phyloP scores from a whole-genome alignment of 495 filamentous ascomycete genomes.

The Letharia columbiana region DNA sequence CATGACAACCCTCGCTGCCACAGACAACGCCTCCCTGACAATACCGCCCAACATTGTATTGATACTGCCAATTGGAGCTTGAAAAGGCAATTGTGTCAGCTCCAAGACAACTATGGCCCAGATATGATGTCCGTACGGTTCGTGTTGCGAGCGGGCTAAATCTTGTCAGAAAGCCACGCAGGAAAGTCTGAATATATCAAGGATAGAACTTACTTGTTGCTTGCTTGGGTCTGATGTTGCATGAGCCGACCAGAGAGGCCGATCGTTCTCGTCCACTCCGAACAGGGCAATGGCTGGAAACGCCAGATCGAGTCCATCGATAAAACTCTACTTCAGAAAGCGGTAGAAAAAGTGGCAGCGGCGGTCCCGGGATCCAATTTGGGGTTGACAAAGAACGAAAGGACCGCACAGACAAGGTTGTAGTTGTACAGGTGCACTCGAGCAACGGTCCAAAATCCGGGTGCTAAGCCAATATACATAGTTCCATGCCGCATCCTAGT shows the following conservation, averaged over 20 bases:
- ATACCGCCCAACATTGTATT: not conserved
- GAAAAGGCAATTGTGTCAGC: slow-evolving; percentile 5
- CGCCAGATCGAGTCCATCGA: too few relatives aligned
- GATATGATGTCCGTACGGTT: slow-evolving; percentile 8
- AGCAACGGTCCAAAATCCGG: too few relatives aligned
- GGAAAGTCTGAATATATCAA: not conserved
- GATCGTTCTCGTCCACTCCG: slow-evolving; percentile 1
- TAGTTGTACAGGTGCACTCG: too few relatives aligned
- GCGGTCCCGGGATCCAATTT: too few relatives aligned
- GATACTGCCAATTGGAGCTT: slow-evolving; percentile 1
- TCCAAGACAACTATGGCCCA: not conserved
- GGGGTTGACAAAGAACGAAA: too few relatives aligned
- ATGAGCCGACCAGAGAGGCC: slow-evolving; percentile 8
- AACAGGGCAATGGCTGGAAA: not conserved
- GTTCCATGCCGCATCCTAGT: too few relatives aligned
- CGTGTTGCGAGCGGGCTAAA: slow-evolving; percentile 4
- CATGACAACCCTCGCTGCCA: slow-evolving; percentile 6
- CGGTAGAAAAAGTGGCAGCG: too few relatives aligned
- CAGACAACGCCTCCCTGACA: slow-evolving; percentile 1
- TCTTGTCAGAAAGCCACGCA: slow-evolving; percentile 5
- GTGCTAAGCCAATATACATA: too few relatives aligned
- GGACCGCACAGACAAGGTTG: too few relatives aligned
- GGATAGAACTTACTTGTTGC: slow-evolving; percentile 10
- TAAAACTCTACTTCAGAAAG: too few relatives aligned
- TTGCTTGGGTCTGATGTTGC: slow-evolving; percentile 13